Conservation (phyloP, 495 filamentous ascomycete genomes). For the Penicillium mononematosum region DNA sequence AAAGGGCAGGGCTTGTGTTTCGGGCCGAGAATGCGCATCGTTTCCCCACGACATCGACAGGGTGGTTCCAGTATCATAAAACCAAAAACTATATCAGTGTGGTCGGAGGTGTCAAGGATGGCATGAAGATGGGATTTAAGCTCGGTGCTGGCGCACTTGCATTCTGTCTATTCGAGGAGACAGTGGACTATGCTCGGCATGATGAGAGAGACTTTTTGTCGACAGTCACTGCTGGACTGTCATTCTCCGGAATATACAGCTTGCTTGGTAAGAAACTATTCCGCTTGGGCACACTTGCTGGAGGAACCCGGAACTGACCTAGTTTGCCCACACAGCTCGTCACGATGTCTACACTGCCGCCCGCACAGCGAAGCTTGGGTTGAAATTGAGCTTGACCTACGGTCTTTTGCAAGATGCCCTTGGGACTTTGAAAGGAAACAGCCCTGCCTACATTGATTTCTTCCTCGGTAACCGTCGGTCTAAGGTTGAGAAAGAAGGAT, state of each 20-base stretch:
- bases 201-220: conserved; percentile 68
- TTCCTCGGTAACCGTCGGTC: conserved; percentile 45
- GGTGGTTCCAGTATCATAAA: conserved; percentile 98
- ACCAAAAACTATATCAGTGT: conserved; percentile 87
- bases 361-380: conserved; percentile 75
- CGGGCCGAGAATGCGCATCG: conserved; percentile 94
- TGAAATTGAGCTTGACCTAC: conserved; percentile 74
- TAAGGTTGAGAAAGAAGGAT: conserved; percentile 14
- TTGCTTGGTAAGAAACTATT: conserved; percentile 62
- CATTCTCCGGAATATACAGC: conserved; percentile 82
- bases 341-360: conserved; percentile 81
- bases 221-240: conserved; percentile 75
- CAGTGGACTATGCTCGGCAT: conserved; percentile 72
- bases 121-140: conserved; percentile 69
- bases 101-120: conserved; percentile 72
- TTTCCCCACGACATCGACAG: conserved; percentile 72
- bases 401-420: conserved; percentile 77
- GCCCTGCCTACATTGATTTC: conserved; percentile 70
- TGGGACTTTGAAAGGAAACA: conserved; percentile 61
- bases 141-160: conserved; percentile 61
- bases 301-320: conserved; percentile 18
- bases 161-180: conserved; percentile 78
- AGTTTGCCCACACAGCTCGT: conserved; percentile 53
- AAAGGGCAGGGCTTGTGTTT: conserved; percentile 73
- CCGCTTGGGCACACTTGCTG: background rate